Base-by-base conservation (phyloP, 768 basidiomycete genomes). In the Serendipita indica region DNA sequence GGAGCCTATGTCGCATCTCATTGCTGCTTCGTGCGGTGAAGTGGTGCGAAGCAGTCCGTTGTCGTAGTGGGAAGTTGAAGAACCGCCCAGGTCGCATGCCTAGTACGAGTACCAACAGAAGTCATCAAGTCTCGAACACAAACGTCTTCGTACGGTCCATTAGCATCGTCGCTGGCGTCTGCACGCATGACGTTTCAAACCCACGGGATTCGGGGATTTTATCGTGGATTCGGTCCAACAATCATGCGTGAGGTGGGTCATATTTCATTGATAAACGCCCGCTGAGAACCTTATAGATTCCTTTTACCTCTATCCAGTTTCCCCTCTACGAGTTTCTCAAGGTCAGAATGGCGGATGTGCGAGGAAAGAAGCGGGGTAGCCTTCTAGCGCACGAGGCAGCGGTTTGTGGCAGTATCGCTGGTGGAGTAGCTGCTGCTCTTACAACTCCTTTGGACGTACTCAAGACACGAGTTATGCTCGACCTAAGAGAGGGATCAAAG, bases 391-490 rank as follows among this genome's bases (percentile, higher is more conserved):
- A 68, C 28, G 69, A 77, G 60, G 73, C 74, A 0, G 93, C 92
- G 0, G 62, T 84, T 2, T 98, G 94, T 64, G 96, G 94, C 2
- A 88, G 85, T 66, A 73, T 94, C 45, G 87, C 96, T 0, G 96
- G 96, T 5, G 94, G 86, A 0, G 72, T 88, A 27, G 92, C 92
- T 3, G 94, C 92, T 0, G 88, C 84, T 0, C 63, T 85, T 33
- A 98, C 96, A 1, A 98, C 96, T 0, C 96, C 96, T 1, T 74
- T 99, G 30, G 96, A 99, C 66, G 96, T 98, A 1, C 77, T 96
- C 33, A 99, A 99, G 69, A 99, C 96, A 1, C 79, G 96, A 16
- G 86, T 96, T 41, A 99, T 99, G 96, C 77, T 98, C 5, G 92
- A 94, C 65, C 75, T 87, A 57, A 76, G 84, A 66, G 92, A 92